Percentiles rank a stretch among this genome's conserved stretches.
phyloP scores from a whole-genome alignment of 305 asterid genomes.

The Solanum hybrid region DNA sequence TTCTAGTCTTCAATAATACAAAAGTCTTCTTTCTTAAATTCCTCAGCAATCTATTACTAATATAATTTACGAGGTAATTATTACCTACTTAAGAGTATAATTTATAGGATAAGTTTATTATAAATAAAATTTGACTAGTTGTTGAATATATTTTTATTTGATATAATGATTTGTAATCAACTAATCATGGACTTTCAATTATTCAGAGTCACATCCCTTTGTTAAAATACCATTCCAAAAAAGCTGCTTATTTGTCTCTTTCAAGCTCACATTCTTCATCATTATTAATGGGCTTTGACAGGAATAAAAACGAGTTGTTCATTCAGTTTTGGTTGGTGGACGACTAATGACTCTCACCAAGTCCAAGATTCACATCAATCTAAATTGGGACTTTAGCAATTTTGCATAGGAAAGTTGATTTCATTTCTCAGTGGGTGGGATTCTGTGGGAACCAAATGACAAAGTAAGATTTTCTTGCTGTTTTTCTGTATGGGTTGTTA shows the following conservation, averaged over 20 bases:
- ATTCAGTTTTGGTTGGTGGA: not conserved
- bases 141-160: not conserved
- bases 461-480: not conserved
- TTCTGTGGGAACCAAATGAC: not conserved
- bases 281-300: not conserved
- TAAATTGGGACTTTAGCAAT: not conserved
- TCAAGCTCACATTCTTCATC: not conserved
- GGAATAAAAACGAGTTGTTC: not conserved
- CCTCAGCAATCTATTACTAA: not conserved
- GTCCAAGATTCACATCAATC: not conserved
- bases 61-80: no score
- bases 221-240: slow-evolving; percentile 1
- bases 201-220: not conserved
- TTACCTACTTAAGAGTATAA: not conserved
- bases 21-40: no score
- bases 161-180: not conserved
- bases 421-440: not conserved
- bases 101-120: not conserved
- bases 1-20: not conserved
- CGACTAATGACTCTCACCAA: not conserved
- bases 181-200: not conserved
- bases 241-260: slow-evolving; percentile 7
- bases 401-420: not conserved
- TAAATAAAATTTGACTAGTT: not conserved
- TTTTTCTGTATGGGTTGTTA: not conserved